Conservation (phyloP, 75 land plant genomes). For the Isoetes taiwanensis region DNA sequence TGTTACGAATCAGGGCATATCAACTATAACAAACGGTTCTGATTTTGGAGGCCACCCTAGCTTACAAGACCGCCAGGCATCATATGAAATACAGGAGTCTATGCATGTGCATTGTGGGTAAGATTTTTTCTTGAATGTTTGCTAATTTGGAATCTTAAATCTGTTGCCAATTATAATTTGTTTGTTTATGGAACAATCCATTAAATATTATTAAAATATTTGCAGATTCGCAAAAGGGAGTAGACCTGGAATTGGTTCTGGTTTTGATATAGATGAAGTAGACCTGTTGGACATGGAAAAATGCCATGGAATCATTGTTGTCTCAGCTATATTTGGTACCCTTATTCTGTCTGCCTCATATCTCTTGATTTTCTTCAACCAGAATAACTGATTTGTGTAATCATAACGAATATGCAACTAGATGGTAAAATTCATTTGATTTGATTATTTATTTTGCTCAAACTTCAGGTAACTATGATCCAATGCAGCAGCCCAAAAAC, state of each 20-base stretch:
- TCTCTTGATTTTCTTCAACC: too few relatives aligned
- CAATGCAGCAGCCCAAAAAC: slow-evolving; percentile 73
- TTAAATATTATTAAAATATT: not conserved
- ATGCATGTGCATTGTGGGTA: slow-evolving; percentile 89
- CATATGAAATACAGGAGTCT: slow-evolving; percentile 56
- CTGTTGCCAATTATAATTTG: slow-evolving; percentile 8
- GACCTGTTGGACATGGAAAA: slow-evolving; percentile 28
- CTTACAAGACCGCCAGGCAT: slow-evolving; percentile 46
- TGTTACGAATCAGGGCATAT: slow-evolving; percentile 16
- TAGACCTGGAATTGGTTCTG: slow-evolving; percentile 63
- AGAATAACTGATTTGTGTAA: too few relatives aligned
- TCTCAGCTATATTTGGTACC: slow-evolving; percentile 92
- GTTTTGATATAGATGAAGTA: slow-evolving; percentile 62
- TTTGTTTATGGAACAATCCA: not conserved
- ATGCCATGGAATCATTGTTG: slow-evolving; percentile 81
- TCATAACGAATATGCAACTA: too few relatives aligned
- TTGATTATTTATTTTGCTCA: not conserved
- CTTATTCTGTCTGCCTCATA: too few relatives aligned
- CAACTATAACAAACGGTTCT: slow-evolving; percentile 41
- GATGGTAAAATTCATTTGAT: not conserved
- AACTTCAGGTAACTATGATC: slow-evolving; percentile 73
- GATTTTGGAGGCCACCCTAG: slow-evolving; percentile 85
- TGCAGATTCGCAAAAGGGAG: slow-evolving; percentile 61
- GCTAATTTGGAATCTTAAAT: not conserved
- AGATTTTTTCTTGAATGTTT: not conserved